Evolutionary conservation across 2,329 filamentous ascomycete genomes (phyloP), one percentile per base, ranked within the genome.

Genomic region (Aspergillus fructus): DNA sequence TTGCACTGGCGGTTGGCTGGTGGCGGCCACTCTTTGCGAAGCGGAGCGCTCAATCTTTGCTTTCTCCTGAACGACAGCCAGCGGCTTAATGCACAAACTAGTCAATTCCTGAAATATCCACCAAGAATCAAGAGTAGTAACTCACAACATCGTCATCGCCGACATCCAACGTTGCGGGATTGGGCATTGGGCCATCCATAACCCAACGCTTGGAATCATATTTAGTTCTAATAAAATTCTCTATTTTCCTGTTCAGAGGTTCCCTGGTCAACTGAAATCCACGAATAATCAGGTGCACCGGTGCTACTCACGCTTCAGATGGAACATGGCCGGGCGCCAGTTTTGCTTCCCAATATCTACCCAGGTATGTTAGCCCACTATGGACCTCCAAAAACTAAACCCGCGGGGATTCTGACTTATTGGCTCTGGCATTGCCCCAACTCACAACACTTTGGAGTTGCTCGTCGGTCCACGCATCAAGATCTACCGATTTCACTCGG

Each of bases 181-280:
- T 92, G 5, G 96, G 96, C 71, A 96, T 93, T 5, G 87, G 87
- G 1, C 94, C 94, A 60, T 99, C 94, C 93, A 97, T 97, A n/a
- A 92, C 89, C 94, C 94, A 99, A 78, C 96, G 85, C 84, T 96
- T 97, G 53, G 94, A 89, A 75, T 99, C 94, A 76, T 99, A 99
- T 77, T 99, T 99, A 56, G 96, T 99, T 65, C 94, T 88, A 68
- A 99, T 97, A 71, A 99, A 99, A 81, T 97, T 99, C 83, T 99
- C 94, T 67, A 99, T 97, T 83, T 99, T 99, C 65, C 82, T 84
- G 59, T 53, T 34, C 21, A 21, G 55, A 50, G 21, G 24, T 19
- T 15, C 13, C 34, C n/a, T 48, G 5, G 27, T 48, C 27, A 48
- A 21, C 34, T 34, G 17, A 23, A 21, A 5, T 8, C 9, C 27